Percentiles rank a stretch among this genome's conserved stretches.
Evolutionary conservation across 805 yeast species (phyloP).

Genomic region (Yamadazyma akitaensis): DNA sequence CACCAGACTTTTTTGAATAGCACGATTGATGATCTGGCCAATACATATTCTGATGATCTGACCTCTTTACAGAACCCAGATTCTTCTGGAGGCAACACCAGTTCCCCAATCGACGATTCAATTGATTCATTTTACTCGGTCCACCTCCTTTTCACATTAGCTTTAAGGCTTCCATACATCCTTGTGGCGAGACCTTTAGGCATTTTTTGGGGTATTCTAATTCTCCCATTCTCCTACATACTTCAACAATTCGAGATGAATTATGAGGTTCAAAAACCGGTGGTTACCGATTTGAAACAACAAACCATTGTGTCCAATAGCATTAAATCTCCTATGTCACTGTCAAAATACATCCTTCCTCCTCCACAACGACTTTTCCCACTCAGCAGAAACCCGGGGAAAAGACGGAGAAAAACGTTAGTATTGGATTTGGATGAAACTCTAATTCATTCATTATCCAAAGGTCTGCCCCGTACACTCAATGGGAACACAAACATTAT

Average conservation of each 20-base stretch:
- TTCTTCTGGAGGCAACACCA: not conserved
- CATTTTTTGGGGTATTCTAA: conserved; percentile 47
- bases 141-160: not conserved
- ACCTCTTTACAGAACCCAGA: not conserved
- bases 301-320: conserved; percentile 38
- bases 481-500: conserved; percentile 52
- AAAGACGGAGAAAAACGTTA: conserved; percentile 53
- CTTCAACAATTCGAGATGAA: conserved; percentile 10
- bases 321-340: conserved; percentile 40
- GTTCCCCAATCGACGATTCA: not conserved
- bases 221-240: conserved; percentile 50
- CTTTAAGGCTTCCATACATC: conserved; percentile 24
- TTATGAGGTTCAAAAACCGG: conserved; percentile 8
- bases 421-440: conserved; percentile 94
- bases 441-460: conserved; percentile 81
- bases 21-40: not conserved
- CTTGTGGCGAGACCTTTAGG: conserved; percentile 51
- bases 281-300: conserved; percentile 37
- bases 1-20: no score
- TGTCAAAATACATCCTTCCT: conserved; percentile 42
- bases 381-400: conserved; percentile 35
- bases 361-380: conserved; percentile 46
- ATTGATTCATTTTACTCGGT: conserved; percentile 7
- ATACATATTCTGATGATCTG: not conserved
- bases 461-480: conserved; percentile 51